These are phyloP conservation scores for Penicillium griseofulvum DNA, from an alignment of 2,329 filamentous ascomycete genomes.

Conservation along the genomic window DNA sequence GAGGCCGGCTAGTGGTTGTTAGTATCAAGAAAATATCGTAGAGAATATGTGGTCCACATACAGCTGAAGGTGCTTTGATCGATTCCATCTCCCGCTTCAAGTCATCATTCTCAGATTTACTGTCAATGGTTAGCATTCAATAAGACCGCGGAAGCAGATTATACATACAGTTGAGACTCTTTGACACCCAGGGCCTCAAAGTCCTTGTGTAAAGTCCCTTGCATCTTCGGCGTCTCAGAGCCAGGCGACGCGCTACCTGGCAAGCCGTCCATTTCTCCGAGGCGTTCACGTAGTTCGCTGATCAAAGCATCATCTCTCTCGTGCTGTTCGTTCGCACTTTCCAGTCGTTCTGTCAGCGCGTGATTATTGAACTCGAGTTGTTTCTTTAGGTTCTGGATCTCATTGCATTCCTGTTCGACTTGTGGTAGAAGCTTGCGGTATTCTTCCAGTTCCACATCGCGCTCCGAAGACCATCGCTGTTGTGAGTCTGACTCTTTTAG, in stretches of 20 bases:
- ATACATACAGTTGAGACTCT: slow-evolving; percentile 40
- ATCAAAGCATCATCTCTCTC: slow-evolving; percentile 43
- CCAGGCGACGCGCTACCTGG: slow-evolving; percentile 41
- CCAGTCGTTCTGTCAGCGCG: slow-evolving; percentile 44
- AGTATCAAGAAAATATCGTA: slow-evolving; percentile 7
- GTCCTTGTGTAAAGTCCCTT: slow-evolving; percentile 43
- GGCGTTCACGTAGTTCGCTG: slow-evolving; percentile 43
- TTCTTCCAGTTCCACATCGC: slow-evolving; percentile 43
- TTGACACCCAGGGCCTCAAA: slow-evolving; percentile 41
- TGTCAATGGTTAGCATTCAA: slow-evolving; percentile 24
- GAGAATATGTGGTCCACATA: slow-evolving; percentile 7
- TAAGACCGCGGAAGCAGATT: neutral
- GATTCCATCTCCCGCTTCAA: slow-evolving; percentile 38
- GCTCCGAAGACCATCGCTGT: slow-evolving; percentile 41
- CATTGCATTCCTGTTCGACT: slow-evolving; percentile 49
- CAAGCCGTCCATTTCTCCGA: slow-evolving; percentile 42
- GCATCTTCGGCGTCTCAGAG: slow-evolving; percentile 39
- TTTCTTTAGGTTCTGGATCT: slow-evolving; percentile 49
- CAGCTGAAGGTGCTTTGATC: slow-evolving; percentile 27
- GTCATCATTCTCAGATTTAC: slow-evolving; percentile 44
- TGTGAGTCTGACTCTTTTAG: slow-evolving; percentile 46
- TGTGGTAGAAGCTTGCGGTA: slow-evolving; percentile 47
- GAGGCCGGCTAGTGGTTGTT: slow-evolving; percentile 25
- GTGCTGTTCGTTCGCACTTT: slow-evolving; percentile 44
- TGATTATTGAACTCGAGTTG: slow-evolving; percentile 51